These are phyloP conservation scores for Rhododendron simsii DNA, from an alignment of 148 eudicot genomes.

Conservation along the genomic window DNA sequence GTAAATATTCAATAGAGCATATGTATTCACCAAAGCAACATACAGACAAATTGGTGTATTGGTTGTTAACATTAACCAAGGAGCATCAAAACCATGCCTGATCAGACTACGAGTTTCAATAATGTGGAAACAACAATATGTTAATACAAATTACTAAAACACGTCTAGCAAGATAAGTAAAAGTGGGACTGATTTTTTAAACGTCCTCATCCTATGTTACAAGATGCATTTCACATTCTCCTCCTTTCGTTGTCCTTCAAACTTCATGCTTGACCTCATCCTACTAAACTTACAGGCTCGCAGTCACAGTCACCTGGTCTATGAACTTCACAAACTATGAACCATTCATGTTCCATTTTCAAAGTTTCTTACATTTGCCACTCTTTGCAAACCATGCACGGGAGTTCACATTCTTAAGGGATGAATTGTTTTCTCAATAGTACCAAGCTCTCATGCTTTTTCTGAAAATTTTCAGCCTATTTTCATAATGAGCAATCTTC, in stretches of 20 bases:
- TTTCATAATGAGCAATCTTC: not conserved
- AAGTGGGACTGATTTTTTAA: not conserved
- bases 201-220: not conserved
- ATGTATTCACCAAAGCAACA: constrained; percentile 1
- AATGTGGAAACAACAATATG: not conserved
- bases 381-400: not conserved
- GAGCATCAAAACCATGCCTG: not conserved
- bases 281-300: not conserved
- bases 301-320: not conserved
- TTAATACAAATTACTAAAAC: not conserved
- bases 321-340: not conserved
- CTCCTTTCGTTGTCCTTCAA: not conserved
- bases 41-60: not conserved
- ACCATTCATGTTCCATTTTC: not conserved
- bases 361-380: not conserved
- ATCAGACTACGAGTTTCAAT: not conserved
- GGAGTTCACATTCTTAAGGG: not conserved
- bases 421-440: not conserved
- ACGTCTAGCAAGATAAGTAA: not conserved
- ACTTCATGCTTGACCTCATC: not conserved
- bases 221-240: not conserved
- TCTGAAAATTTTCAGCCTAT: not conserved
- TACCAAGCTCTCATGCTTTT: not conserved
- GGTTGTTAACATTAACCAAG: not conserved
- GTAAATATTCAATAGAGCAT: not conserved